Conservation (phyloP, 78 protist species). For the Diacronema lutheri region DNA sequence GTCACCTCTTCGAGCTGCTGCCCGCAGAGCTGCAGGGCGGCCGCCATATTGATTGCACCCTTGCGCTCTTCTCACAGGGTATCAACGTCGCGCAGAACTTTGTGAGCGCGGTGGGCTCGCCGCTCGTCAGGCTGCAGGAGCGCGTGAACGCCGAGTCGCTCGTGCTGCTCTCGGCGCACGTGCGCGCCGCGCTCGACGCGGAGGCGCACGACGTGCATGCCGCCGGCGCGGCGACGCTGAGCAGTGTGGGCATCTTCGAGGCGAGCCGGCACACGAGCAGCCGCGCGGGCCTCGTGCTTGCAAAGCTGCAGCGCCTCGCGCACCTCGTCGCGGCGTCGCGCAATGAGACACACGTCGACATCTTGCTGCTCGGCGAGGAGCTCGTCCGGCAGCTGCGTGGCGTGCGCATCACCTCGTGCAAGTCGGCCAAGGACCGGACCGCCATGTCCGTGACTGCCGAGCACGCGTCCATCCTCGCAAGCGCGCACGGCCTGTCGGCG, state of each 20-base stretch:
- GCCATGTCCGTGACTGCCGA: conserved; percentile 11
- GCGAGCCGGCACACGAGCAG: no score
- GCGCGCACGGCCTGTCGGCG: not conserved
- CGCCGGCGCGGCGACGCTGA: no score
- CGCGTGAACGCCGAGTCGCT: not conserved
- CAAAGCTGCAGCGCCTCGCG: not conserved
- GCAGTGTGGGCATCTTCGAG: no score
- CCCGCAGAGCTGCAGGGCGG: not conserved
- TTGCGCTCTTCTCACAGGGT: conserved; percentile 13
- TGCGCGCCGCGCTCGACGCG: no score
- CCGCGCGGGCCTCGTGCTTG: no score
- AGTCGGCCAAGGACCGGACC: conserved; percentile 7
- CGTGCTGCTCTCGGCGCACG: no score
- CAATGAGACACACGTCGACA: not conserved
- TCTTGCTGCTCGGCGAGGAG: not conserved
- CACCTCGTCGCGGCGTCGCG: not conserved
- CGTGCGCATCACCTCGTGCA: conserved; percentile 14
- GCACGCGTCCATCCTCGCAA: not conserved
- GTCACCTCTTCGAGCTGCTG: not conserved
- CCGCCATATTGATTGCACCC: not conserved
- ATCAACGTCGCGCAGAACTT: not conserved
- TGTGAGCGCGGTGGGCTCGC: not conserved
- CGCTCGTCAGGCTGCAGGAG: not conserved
- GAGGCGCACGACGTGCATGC: no score
- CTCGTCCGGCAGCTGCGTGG: not conserved